These are phyloP conservation scores for Suillus tomentosus DNA, from an alignment of 768 basidiomycete genomes.

Conservation along the genomic window DNA sequence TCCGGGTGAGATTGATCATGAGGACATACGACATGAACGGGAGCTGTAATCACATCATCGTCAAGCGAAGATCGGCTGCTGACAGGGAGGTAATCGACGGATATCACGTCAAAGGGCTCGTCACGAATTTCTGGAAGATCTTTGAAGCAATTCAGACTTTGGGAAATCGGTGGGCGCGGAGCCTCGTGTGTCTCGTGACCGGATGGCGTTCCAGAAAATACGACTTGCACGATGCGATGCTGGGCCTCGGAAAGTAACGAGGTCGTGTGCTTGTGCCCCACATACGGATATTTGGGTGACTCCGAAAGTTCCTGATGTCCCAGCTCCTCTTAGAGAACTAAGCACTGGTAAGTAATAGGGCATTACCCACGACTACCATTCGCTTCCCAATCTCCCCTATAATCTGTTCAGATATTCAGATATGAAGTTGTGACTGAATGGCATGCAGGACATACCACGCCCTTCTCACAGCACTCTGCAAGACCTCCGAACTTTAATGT, in stretches of 20 bases:
- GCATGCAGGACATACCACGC: slow-evolving; percentile 42
- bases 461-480: slow-evolving; percentile 83
- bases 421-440: not conserved
- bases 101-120: not conserved
- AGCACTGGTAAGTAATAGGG: not conserved
- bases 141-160: not conserved
- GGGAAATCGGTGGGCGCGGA: not conserved
- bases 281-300: not conserved
- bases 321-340: not conserved
- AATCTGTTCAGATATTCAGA: slow-evolving; percentile 31
- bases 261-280: not conserved
- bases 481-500: slow-evolving; percentile 87
- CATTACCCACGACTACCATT: slow-evolving; percentile 39
- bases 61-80: not conserved
- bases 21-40: not conserved
- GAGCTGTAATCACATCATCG: not conserved
- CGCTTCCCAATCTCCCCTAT: slow-evolving; percentile 52
- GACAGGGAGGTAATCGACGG: not conserved
- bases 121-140: slow-evolving; percentile 9
- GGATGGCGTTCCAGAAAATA: slow-evolving; percentile 1
- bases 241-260: slow-evolving; percentile 5
- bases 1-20: not conserved
- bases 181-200: not conserved
- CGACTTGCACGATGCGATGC: slow-evolving; percentile 3
- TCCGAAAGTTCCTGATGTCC: slow-evolving; percentile 7